These are phyloP conservation scores for Xylaria sp. DNA, from an alignment of 2,329 filamentous ascomycete genomes.

Conservation along the genomic window DNA sequence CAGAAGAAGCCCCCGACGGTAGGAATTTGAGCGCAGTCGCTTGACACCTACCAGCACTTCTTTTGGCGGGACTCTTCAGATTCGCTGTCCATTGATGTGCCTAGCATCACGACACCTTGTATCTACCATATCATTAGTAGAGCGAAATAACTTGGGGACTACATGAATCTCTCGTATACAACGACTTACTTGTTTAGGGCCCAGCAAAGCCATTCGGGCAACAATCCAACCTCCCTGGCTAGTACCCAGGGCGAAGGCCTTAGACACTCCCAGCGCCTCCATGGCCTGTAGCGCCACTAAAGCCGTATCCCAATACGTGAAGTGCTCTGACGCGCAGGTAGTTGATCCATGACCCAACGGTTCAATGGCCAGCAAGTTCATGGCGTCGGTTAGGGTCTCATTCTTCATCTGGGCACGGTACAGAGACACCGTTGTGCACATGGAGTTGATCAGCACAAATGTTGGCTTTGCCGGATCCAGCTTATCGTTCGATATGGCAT, in stretches of 20 bases:
- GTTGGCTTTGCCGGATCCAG: conserved; percentile 55
- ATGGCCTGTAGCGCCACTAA: conserved; percentile 59
- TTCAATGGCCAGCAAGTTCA: conserved; percentile 56
- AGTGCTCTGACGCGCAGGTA: conserved; percentile 46
- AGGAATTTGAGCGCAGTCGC: background rate
- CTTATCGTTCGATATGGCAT: conserved; percentile 17
- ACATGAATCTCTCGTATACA: too few species aligned
- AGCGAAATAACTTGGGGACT: too few species aligned
- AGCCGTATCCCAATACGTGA: conserved; percentile 60
- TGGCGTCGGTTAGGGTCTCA: conserved; percentile 42
- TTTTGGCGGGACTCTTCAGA: conserved; percentile 47
- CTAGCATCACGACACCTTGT: conserved; percentile 50
- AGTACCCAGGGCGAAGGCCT: conserved; percentile 54
- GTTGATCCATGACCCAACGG: conserved; percentile 56
- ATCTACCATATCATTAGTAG: conserved; percentile 46
- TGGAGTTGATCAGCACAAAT: conserved; percentile 54
- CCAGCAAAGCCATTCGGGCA: conserved; percentile 53
- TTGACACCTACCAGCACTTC: conserved; percentile 46
- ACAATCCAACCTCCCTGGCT: conserved; percentile 58
- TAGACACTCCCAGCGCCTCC: conserved; percentile 50
- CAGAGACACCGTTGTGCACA: conserved; percentile 52
- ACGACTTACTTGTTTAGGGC: conserved; percentile 44
- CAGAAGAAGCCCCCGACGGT: too few species aligned
- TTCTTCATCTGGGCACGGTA: conserved; percentile 49
- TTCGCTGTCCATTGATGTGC: conserved; percentile 58